Evolutionary conservation across 2,329 filamentous ascomycete species (phyloP), one percentile per base, ranked within the genome.

Genomic region (Fusarium sp.): DNA sequence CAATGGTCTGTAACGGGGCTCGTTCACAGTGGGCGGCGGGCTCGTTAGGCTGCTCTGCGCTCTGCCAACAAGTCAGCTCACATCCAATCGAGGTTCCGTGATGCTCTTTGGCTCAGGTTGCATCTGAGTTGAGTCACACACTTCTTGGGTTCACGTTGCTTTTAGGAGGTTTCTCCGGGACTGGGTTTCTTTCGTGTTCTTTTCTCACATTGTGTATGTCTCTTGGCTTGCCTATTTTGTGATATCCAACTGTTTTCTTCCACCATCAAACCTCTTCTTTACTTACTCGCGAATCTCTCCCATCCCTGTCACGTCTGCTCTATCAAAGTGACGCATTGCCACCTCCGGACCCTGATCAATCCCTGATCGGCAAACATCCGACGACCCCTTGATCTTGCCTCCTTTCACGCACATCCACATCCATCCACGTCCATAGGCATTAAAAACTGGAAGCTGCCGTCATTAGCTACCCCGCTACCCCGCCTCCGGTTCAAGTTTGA

Each of bases 401-500:
- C 40, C 27, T 27, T 61, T 58, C 65, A 36, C 54, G n/a, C 46
- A 18, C 16, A 38, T n/a, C 20, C 20, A 8, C 27, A 29, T 11
- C 10, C 27, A 4, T 29, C 27, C 27, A 29, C 18, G 34, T 16
- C 29, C 49, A 23, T 53, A 53, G 18, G 38, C 13, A 23, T 53
- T 42, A 51, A 54, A 54, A 42, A 49, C 23, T 49, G 42, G 42
- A 49, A 62, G 31, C 65, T 57, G 33, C 68, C 58, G 68, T 71
- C 68, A 71, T 71, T 69, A 74, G 63, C 70, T 77, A 79, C 78
- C 78, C 78, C 78, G 77, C 78, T 80, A 79, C 78, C 78, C 78
- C 78, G 77, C 78, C 77, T 75, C 51, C 40, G 36, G 68, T 56
- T 56, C 68, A 58, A 68, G 58, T 58, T 70, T 69, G 67, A 72